Base-by-base conservation (phyloP, 768 basidiomycete species). In the Solioccasus polychromus region DNA sequence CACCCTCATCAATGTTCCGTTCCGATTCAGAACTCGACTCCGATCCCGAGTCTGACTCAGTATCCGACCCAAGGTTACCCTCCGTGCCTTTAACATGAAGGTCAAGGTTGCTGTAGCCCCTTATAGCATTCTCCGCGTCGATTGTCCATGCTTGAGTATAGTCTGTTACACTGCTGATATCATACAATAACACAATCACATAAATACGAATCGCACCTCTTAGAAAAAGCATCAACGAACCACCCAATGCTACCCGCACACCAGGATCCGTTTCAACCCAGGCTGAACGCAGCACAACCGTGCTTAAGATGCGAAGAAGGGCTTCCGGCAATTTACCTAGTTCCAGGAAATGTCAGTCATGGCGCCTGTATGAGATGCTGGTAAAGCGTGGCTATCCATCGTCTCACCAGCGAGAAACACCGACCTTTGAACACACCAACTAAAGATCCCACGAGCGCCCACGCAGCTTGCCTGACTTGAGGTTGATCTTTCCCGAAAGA, bases 161-260 rank as follows among this genome's bases (percentile, higher is more conserved):
- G 39, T 79, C 89, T 89, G 51, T 24, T 10, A 35, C n/a, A 5
- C 18, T 8, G 20, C 37, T 4, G 46, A 38, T 14, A 47, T 15
- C 19, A 19, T 12, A 23, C 1, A 31, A 35, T 23, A 23, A 24
- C 6, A 1, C 12, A 8, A 25, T 14, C 18, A 24, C 5, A 26
- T 19, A 14, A 32, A 40, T 14, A 15, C 17, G 35, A 22, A 12
- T 17, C 40, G 35, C 53, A 89, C 92, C 81, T 66, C 78, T 80
- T 32, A 95, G 65, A 56, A 90, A 88, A 10, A 73, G 71, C 8
- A 92, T 68, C 39, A 91, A 58, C 0, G 88, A 85, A 31, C 78
- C 76, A 72, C 85, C 85, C 78, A 92, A 83, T 2, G 64, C 62
- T 4, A 68, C 65, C 53, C 85, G 83, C 3, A 95, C 92, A 3